phyloP scores from a whole-genome alignment of 306 rosid species.

The Rosa multiflora region DNA sequence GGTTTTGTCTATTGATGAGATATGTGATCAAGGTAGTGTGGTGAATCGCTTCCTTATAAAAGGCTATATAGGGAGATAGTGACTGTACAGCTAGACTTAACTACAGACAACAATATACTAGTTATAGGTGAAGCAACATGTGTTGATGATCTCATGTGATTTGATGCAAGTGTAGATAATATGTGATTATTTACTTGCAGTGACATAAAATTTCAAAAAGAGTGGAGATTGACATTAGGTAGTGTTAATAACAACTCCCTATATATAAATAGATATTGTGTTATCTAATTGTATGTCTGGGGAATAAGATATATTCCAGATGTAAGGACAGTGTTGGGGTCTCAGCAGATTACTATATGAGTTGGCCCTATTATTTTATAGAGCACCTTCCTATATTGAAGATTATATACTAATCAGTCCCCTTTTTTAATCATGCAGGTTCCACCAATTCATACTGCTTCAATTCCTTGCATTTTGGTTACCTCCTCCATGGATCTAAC shows the following conservation, averaged over 20 bases:
- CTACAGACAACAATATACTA: neutral
- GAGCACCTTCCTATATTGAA: neutral
- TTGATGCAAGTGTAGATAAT: neutral
- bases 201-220: neutral
- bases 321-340: neutral
- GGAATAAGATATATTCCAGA: neutral
- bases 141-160: neutral
- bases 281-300: neutral
- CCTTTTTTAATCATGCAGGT: conserved; percentile 49
- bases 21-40: neutral
- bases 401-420: conserved; percentile 18
- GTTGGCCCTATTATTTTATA: neutral
- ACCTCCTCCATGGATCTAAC: no score
- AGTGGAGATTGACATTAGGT: neutral
- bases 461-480: no score
- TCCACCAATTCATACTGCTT: conserved; percentile 53
- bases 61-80: neutral
- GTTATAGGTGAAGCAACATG: neutral
- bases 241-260: neutral
- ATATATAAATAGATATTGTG: neutral
- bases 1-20: neutral
- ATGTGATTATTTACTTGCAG: neutral
- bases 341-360: neutral
- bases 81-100: neutral
- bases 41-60: neutral